Base-by-base conservation (phyloP, 169 alveolate species). In the Eimeria zaria region DNA sequence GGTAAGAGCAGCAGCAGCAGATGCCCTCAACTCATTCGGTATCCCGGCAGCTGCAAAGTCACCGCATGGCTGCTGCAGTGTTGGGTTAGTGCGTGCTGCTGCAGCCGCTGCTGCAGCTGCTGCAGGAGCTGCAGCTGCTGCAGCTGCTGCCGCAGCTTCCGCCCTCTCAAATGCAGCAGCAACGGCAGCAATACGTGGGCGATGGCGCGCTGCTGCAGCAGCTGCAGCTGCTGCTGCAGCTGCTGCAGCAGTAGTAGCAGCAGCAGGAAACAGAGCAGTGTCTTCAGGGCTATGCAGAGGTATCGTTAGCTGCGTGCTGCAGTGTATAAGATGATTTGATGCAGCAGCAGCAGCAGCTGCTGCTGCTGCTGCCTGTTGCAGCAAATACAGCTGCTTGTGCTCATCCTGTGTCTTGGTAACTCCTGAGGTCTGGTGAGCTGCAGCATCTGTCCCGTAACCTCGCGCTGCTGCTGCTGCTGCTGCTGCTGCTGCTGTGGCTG, bases 281-380 rank as follows among this genome's bases (percentile, higher is more conserved):
- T 46, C 89, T 6, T 48, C 12, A 16, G 89, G 48, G 46, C 41
- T 36, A 12, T 36, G 7, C 1, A 81, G 64, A 24, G 89, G 89
- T 48, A 48, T 24, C 73, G 69, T 46, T 18, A 48, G 89, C 89
- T 81, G 73, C 89, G 30, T 46, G 71, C 71, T 46, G 89, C 89
- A 81, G 46, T 81, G 89, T 71, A 81, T 9, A 46, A 48, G 89
- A 46, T 46, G 73, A 11, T 36, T 27, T 48, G 89, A 39, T 48
- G 89, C 89, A 9, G 71, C 64, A 30, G 89, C 89, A n/a, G n/a
- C n/a, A n/a, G n/a, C n/a, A n/a, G n/a, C n/a, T 5, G 89, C 89
- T 9, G 89, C 71, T 27, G 89, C 89, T 48, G 89, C 89, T 48
- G 89, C 73, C 44, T 27, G 53, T 51, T 81, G 89, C 89, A 46